A percentile compares a stretch with the other conserved stretches of the same genome.
These are phyloP conservation scores for Starmerella ratchasimensis DNA, from an alignment of 805 yeast species.

Conservation along the genomic window DNA sequence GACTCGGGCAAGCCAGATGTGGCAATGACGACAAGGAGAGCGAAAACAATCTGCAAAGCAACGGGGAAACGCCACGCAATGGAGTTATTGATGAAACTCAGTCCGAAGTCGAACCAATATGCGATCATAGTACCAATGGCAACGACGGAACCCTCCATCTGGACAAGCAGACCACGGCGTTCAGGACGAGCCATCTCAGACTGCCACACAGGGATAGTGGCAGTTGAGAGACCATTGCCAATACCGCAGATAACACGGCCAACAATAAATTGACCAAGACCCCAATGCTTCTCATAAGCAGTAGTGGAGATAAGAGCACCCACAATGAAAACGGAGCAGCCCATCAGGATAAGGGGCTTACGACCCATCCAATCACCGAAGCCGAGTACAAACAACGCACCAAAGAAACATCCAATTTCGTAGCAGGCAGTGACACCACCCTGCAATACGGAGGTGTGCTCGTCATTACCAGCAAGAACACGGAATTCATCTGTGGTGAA, in stretches of 20 bases:
- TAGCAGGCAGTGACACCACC: constrained; percentile 47
- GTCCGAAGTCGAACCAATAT: constrained; percentile 62
- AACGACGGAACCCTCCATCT: constrained; percentile 57
- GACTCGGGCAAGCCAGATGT: constrained; percentile 64
- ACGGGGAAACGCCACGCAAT: constrained; percentile 68
- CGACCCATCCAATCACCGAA: constrained; percentile 55
- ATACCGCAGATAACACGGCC: constrained; percentile 63
- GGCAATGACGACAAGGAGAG: constrained; percentile 41
- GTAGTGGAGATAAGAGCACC: constrained; percentile 47
- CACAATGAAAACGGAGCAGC: constrained; percentile 41
- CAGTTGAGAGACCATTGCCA: constrained; percentile 64
- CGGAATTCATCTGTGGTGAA: constrained; percentile 49
- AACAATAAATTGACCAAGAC: constrained; percentile 55
- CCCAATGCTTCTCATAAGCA: constrained; percentile 33
- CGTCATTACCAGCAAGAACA: constrained; percentile 13
- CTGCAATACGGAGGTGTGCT: constrained; percentile 46
- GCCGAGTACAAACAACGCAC: constrained; percentile 49
- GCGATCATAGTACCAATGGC: constrained; percentile 65
- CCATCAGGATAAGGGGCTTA: constrained; percentile 45
- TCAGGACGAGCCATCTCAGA: constrained; percentile 58
- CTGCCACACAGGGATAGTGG: constrained; percentile 76
- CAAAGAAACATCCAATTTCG: constrained; percentile 64
- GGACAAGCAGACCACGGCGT: constrained; percentile 53
- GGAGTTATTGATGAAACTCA: constrained; percentile 38
- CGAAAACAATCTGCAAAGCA: constrained; percentile 52